Evolutionary conservation across 208 protist species (phyloP).

Genomic region (Leishmania turanica): DNA sequence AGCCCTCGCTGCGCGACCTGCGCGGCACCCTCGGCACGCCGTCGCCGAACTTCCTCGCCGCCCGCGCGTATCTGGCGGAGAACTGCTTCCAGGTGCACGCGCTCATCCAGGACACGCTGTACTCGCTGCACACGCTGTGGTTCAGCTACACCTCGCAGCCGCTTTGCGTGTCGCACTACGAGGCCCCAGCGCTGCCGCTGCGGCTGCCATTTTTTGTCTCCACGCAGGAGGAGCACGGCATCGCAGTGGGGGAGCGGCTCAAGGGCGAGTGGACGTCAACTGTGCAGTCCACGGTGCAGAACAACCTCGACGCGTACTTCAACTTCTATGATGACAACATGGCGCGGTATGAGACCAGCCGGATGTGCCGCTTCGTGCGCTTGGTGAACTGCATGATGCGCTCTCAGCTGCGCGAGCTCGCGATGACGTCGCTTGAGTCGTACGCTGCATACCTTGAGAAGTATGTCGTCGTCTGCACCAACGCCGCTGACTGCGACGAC

Average conservation of each 20-base stretch:
- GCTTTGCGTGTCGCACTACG: conserved; percentile 70
- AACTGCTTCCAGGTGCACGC: conserved; percentile 92
- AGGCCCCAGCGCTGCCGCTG: conserved; percentile 53
- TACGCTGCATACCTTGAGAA: conserved; percentile 76
- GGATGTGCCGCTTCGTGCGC: conserved; percentile 91
- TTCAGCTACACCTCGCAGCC: conserved; percentile 50
- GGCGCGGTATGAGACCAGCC: conserved; percentile 75
- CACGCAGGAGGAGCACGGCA: conserved; percentile 60
- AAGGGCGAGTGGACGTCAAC: conserved; percentile 92
- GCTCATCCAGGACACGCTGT: conserved; percentile 81
- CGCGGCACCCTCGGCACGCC: conserved; percentile 83
- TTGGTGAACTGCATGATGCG: conserved; percentile 93
- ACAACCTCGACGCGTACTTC: conserved; percentile 93
- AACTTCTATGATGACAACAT: conserved; percentile 95
- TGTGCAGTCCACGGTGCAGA: conserved; percentile 92
- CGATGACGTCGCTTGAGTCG: conserved; percentile 75
- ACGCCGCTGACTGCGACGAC: conserved; percentile 5
- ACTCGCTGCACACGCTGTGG: conserved; percentile 85
- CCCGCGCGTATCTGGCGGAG: conserved; percentile 66
- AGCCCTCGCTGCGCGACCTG: conserved; percentile 60
- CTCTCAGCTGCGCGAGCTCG: conserved; percentile 82
- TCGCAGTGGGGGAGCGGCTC: conserved; percentile 74
- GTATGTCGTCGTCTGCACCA: conserved; percentile 42
- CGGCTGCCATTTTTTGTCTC: conserved; percentile 76
- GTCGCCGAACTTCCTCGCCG: conserved; percentile 75